Evolutionary conservation across 2,329 filamentous ascomycete species (phyloP).

Genomic region (Neofusicoccum parvum): DNA sequence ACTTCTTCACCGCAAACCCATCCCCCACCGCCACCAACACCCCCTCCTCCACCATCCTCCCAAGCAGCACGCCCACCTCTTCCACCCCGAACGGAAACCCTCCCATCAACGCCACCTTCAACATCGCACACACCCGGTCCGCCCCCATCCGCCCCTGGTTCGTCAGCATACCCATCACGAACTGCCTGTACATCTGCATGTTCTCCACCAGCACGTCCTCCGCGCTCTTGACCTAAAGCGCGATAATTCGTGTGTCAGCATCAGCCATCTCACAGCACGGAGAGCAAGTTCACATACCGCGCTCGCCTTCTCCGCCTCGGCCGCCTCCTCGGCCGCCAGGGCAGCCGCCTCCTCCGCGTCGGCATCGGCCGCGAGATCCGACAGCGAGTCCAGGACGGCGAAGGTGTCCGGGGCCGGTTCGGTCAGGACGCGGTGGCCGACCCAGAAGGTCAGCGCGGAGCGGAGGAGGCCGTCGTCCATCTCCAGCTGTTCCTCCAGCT

Average conservation of each 20-base stretch:
- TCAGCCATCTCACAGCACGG: too few relatives aligned
- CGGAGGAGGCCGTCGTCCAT: constrained; percentile 75
- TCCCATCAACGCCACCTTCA: constrained; percentile 86
- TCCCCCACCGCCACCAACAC: constrained; percentile 35
- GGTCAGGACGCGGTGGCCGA: constrained; percentile 65
- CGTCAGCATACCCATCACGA: constrained; percentile 92
- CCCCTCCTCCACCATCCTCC: constrained; percentile 61
- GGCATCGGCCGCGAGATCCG: constrained; percentile 23
- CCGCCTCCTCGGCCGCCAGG: constrained; percentile 39
- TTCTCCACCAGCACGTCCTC: constrained; percentile 67
- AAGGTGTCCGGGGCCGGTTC: constrained; percentile 54
- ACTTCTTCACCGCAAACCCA: constrained; percentile 36
- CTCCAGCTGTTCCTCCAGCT: constrained; percentile 59
- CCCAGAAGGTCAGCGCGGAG: constrained; percentile 71
- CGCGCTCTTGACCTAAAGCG: constrained; percentile 44
- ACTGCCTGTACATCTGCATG: constrained; percentile 81
- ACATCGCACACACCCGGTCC: constrained; percentile 85
- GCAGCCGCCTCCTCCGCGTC: constrained; percentile 38
- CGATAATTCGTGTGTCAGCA: too few relatives aligned
- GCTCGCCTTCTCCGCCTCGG: constrained; percentile 37
- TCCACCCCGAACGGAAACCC: constrained; percentile 90
- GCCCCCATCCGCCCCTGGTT: constrained; percentile 86
- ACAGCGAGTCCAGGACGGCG: constrained; percentile 64
- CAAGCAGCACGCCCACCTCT: constrained; percentile 79
- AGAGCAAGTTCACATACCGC: too few relatives aligned